A percentile compares a stretch with the other conserved stretches of the same genome.
phyloP scores from a whole-genome alignment of 305 asterid species.

The Rubia balearica region DNA sequence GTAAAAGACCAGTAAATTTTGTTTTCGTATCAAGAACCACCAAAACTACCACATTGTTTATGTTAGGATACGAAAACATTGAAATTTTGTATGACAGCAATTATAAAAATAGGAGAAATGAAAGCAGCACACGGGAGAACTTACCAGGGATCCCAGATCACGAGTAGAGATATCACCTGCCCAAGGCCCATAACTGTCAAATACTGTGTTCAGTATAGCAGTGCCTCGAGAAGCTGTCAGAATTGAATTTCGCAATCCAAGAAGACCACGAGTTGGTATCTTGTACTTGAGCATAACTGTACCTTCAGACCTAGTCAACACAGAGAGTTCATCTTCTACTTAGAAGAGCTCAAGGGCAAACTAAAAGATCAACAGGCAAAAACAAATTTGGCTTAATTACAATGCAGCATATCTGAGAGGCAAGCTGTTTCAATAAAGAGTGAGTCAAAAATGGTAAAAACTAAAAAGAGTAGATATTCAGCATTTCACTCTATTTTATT shows the following conservation, averaged over 20 bases:
- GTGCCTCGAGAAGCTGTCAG: conserved; percentile 96
- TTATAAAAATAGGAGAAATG: conserved; percentile 2
- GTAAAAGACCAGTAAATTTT: neutral
- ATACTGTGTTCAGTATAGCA: conserved; percentile 89
- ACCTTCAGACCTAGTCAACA: conserved; percentile 62
- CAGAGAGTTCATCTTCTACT: conserved; percentile 4
- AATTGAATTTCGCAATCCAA: conserved; percentile 82
- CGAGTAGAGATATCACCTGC: conserved; percentile 96
- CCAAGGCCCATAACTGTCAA: conserved; percentile 90
- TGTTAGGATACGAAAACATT: neutral
- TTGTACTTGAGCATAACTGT: conserved; percentile 72
- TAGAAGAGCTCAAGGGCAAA: neutral
- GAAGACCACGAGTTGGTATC: conserved; percentile 95
- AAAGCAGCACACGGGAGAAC: conserved; percentile 5
- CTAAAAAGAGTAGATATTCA: neutral
- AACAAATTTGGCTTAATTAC: neutral
- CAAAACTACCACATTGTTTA: neutral
- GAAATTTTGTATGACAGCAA: neutral
- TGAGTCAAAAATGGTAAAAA: neutral
- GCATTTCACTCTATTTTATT: no score
- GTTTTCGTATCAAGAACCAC: neutral
- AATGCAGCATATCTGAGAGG: neutral
- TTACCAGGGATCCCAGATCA: conserved; percentile 93
- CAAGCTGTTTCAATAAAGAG: neutral
- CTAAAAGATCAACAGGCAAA: neutral